These are phyloP conservation scores for Nepenthes mirabilis DNA, from an alignment of 148 eudicot species.

Conservation along the genomic window DNA sequence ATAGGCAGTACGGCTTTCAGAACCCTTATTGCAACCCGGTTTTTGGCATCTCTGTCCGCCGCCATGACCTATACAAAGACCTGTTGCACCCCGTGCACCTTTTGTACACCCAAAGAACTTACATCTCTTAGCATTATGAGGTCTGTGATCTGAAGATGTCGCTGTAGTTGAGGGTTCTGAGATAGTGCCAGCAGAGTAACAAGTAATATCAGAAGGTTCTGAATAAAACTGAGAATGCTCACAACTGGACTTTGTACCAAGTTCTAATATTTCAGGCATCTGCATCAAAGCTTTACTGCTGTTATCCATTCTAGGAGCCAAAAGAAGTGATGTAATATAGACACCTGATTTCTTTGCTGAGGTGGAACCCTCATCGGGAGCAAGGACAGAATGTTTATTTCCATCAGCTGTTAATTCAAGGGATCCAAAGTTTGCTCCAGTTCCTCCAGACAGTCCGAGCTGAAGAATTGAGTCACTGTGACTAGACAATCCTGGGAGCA, in stretches of 20 bases:
- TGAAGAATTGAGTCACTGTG: slow-evolving; percentile 49
- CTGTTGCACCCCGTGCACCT: slow-evolving; percentile 54
- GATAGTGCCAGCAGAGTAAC: slow-evolving; percentile 21
- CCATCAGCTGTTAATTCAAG: slow-evolving; percentile 27
- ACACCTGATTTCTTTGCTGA: slow-evolving; percentile 57
- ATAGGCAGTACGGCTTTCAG: slow-evolving; percentile 48
- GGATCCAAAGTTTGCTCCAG: slow-evolving; percentile 21
- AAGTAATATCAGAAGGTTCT: slow-evolving; percentile 30
- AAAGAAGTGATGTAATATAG: slow-evolving; percentile 35
- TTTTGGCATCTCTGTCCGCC: slow-evolving; percentile 68
- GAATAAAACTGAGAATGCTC: slow-evolving; percentile 25
- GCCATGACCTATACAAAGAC: slow-evolving; percentile 55
- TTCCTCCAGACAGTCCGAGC: slow-evolving; percentile 57
- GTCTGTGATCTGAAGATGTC: slow-evolving; percentile 18
- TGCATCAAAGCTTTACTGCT: slow-evolving; percentile 7
- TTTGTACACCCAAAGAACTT: slow-evolving; percentile 34
- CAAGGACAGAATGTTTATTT: slow-evolving; percentile 9
- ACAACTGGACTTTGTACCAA: slow-evolving; percentile 7
- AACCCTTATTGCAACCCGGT: slow-evolving; percentile 49
- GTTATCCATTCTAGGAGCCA: slow-evolving; percentile 33
- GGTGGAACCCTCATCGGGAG: slow-evolving; percentile 46
- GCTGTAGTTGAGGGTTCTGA: slow-evolving; percentile 20
- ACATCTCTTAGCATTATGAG: slow-evolving; percentile 28
- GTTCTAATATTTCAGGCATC: slow-evolving; percentile 10
- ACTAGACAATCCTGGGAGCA: slow-evolving; percentile 18